Percentiles rank a stretch among this genome's conserved stretches.
Evolutionary conservation across 1,284 basidiomycete genomes (phyloP).

Genomic region (Xerocomus minutiporus): DNA sequence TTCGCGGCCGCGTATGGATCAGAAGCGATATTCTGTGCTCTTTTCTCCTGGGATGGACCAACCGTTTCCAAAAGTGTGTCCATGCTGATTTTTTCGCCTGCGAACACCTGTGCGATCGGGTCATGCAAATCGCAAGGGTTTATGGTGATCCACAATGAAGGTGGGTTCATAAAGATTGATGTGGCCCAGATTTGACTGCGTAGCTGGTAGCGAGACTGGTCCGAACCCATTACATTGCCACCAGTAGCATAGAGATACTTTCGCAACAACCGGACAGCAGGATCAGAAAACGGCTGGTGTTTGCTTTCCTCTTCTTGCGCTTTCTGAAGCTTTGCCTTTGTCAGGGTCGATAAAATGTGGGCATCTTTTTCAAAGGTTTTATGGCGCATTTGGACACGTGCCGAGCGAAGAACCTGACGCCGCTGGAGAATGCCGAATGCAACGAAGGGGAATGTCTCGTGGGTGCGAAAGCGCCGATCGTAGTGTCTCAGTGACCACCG

Average conservation of each 20-base stretch:
- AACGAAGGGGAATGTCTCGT: background rate
- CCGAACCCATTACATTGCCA: background rate
- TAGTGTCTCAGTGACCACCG: background rate
- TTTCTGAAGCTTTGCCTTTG: background rate
- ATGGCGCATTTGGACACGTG: background rate
- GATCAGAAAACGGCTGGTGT: background rate
- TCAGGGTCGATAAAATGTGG: background rate
- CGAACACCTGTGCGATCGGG: constrained; percentile 36
- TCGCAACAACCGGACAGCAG: background rate
- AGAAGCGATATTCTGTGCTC: constrained; percentile 31
- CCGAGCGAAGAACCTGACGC: background rate
- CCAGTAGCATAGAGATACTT: background rate
- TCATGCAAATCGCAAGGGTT: constrained; percentile 31
- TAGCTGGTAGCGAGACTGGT: background rate
- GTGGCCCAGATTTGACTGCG: constrained; percentile 14
- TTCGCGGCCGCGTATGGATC: constrained; percentile 38
- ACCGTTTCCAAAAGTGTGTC: constrained; percentile 26
- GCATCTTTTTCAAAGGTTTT: background rate
- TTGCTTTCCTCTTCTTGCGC: background rate
- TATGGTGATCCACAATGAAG: constrained; percentile 12
- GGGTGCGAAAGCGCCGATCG: background rate
- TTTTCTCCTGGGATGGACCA: constrained; percentile 27
- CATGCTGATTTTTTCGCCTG: constrained; percentile 37
- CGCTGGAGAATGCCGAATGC: background rate
- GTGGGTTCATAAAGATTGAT: constrained; percentile 9